A percentile compares a stretch with the other conserved stretches of the same genome.
Evolutionary conservation across 2,329 filamentous ascomycete genomes (phyloP).

Genomic region (Alternaria incomplexa): DNA sequence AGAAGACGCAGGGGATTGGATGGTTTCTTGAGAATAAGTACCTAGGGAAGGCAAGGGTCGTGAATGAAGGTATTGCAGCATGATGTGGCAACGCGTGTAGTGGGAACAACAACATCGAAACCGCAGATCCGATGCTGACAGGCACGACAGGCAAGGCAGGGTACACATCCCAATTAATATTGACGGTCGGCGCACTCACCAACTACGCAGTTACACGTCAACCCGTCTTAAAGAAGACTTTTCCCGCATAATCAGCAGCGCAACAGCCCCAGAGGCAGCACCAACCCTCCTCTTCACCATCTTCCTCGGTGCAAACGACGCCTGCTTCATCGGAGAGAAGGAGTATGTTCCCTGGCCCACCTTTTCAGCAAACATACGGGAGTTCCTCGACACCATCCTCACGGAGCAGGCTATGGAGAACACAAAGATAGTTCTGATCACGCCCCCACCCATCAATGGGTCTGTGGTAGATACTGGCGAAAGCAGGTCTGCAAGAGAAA

Average conservation of each 20-base stretch:
- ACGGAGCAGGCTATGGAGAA: slow-evolving; percentile 32
- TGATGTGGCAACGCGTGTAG: neutral
- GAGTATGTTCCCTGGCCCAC: slow-evolving; percentile 41
- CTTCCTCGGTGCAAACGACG: slow-evolving; percentile 51
- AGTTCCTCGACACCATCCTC: slow-evolving; percentile 45
- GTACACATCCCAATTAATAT: slow-evolving; percentile 6
- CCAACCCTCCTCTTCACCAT: slow-evolving; percentile 49
- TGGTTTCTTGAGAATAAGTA: slow-evolving; percentile 25
- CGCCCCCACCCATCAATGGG: slow-evolving; percentile 47
- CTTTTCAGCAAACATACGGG: slow-evolving; percentile 46
- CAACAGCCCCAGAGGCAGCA: slow-evolving; percentile 22
- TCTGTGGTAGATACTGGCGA: slow-evolving; percentile 3
- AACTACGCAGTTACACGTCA: slow-evolving; percentile 34
- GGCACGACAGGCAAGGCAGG: slow-evolving; percentile 27
- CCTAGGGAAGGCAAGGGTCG: slow-evolving; percentile 20
- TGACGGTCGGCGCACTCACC: neutral
- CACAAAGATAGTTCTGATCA: slow-evolving; percentile 48
- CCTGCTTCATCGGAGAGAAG: slow-evolving; percentile 32
- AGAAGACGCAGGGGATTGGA: slow-evolving; percentile 27
- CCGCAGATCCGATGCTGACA: neutral
- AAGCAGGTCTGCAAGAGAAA: neutral
- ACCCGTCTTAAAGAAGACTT: slow-evolving; percentile 31
- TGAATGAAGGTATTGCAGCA: slow-evolving; percentile 29
- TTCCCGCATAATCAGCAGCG: slow-evolving; percentile 25
- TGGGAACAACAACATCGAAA: neutral